Evolutionary conservation across 2,329 filamentous ascomycete species (phyloP).

Genomic region (Cladosporium sp.): DNA sequence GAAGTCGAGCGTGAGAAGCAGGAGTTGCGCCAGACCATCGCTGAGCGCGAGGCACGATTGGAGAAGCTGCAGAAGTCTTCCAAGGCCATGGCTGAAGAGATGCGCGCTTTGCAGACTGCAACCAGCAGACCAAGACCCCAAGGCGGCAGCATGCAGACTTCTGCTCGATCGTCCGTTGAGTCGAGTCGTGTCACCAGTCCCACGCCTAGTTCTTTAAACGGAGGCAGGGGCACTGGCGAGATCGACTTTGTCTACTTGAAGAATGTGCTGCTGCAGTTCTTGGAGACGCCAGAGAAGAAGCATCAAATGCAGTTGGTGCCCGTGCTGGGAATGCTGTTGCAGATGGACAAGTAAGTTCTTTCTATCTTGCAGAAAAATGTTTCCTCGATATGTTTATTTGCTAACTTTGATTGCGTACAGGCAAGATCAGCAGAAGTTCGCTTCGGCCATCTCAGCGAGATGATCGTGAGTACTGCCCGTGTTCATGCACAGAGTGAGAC

Average conservation of each 20-base stretch:
- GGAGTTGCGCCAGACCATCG: slow-evolving; percentile 73
- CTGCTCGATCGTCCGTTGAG: slow-evolving; percentile 62
- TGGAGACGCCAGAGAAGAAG: slow-evolving; percentile 78
- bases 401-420: slow-evolving; percentile 42
- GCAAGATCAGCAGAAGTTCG: slow-evolving; percentile 85
- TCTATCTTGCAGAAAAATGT: too few relatives aligned
- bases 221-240: slow-evolving; percentile 22
- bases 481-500: not conserved
- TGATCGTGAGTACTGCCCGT: slow-evolving; percentile 30
- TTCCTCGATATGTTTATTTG: slow-evolving; percentile 14
- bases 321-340: slow-evolving; percentile 73
- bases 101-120: slow-evolving; percentile 51
- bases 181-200: slow-evolving; percentile 55
- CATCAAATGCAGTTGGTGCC: slow-evolving; percentile 75
- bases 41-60: slow-evolving; percentile 74
- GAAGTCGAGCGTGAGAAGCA: slow-evolving; percentile 81
- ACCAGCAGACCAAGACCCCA: slow-evolving; percentile 38
- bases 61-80: slow-evolving; percentile 76
- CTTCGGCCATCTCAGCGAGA: slow-evolving; percentile 66
- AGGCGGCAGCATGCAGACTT: slow-evolving; percentile 47
- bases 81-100: slow-evolving; percentile 62
- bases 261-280: slow-evolving; percentile 77
- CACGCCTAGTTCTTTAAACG: slow-evolving; percentile 34
- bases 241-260: slow-evolving; percentile 72
- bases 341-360: slow-evolving; percentile 70